Evolutionary conservation across 108 stramenopile genomes (phyloP), one percentile per base, ranked within the genome.

Genomic region (Mayamaea pseudoterrestris): DNA sequence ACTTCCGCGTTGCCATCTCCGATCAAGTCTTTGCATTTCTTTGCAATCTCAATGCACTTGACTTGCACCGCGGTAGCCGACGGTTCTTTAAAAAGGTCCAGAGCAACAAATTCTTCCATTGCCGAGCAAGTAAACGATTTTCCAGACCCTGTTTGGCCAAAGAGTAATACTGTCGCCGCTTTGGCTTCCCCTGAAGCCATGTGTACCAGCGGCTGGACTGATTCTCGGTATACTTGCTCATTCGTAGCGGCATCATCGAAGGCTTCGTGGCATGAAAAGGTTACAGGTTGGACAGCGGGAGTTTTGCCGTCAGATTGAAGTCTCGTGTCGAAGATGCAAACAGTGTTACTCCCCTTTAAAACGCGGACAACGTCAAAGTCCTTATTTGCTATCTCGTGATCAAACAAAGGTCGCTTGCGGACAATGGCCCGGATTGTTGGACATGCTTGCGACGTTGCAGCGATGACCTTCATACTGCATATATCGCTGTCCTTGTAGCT

Each of bases 71-170:
- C n/a, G n/a, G n/a, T n/a, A n/a, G n/a, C n/a, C n/a, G n/a, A n/a
- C n/a, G n/a, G n/a, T n/a, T n/a, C n/a, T n/a, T n/a, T n/a, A n/a
- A 44, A 44, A 20, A 44, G 9, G n/a, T 44, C 18, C 44, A 26
- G 24, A 3, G 20, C 44, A 2, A 44, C 3, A 20, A 44, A 21
- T 13, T 25, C 24, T 20, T 44, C 18, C 4, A 16, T 21, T 21
- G 44, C 44, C 23, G 44, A 27, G 65, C 71, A 73, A 3, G 72
- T 78, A 32, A 58, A 76, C 5, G 77, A 75, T 43, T 78, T 78
- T 2, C 76, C 81, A 29, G 50, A 52, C 0, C 74, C 74, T 3
- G 81, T 83, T 54, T 83, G 81, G 5, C 81, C 81, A 47, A 78
- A 91, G 1, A 78, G 74, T 2, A 90, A 45, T 2, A 61, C n/a